Percentiles rank a stretch among this genome's conserved stretches.
Evolutionary conservation across 352 stramenopile genomes (phyloP).

Genomic region (Phytophthora melonis): DNA sequence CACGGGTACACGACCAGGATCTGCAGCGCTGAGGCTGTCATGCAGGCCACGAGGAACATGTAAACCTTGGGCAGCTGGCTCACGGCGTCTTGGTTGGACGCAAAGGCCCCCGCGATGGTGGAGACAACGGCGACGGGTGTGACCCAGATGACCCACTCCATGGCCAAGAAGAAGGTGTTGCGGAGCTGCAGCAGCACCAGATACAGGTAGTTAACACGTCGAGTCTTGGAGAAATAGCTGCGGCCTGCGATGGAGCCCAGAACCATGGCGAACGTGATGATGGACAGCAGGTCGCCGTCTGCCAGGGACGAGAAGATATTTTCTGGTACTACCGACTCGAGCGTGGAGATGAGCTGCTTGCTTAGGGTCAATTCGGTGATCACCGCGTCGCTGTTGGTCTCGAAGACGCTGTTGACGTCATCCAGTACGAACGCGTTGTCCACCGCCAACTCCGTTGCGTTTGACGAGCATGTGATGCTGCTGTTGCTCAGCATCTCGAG

Average conservation of each 20-base stretch:
- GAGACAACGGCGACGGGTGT: constrained; percentile 75
- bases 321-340: constrained; percentile 63
- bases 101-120: constrained; percentile 69
- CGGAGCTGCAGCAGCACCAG: constrained; percentile 69
- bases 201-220: constrained; percentile 74
- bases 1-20: constrained; percentile 65
- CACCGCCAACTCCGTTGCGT: constrained; percentile 30
- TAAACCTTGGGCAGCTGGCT: constrained; percentile 58
- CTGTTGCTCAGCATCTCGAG: constrained; percentile 41
- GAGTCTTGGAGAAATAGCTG: constrained; percentile 69
- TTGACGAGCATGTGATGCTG: constrained; percentile 41
- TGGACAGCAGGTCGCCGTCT: constrained; percentile 60
- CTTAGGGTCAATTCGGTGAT: constrained; percentile 63
- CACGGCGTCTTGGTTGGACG: constrained; percentile 53
- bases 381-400: constrained; percentile 47
- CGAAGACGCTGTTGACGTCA: constrained; percentile 62
- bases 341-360: constrained; percentile 68
- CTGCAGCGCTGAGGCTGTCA: constrained; percentile 50
- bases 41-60: constrained; percentile 56
- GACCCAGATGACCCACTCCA: constrained; percentile 76
- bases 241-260: constrained; percentile 65
- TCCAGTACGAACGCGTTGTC: constrained; percentile 52
- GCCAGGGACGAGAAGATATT: constrained; percentile 71
- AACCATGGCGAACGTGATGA: constrained; percentile 79
- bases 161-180: constrained; percentile 76